Base-by-base conservation (phyloP, 768 basidiomycete genomes). In the Pleurotus sapidus region DNA sequence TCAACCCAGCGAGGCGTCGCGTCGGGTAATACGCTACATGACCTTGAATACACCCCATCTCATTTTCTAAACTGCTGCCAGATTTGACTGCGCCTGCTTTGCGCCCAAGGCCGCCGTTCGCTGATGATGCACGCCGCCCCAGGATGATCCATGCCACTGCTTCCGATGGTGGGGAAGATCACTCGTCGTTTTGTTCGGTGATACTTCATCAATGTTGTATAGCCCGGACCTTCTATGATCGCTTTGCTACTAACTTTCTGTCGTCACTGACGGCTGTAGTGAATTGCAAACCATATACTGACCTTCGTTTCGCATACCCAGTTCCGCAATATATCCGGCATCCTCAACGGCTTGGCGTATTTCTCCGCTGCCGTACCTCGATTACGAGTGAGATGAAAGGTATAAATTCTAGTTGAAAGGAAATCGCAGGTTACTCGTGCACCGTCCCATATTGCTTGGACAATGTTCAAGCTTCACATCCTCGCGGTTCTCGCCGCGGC, bases 381-480 rank as follows among this genome's bases (percentile, higher is more conserved):
- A 34, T 34, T 34, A 34, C 30, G 30, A 34, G 30, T 8, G 30
- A 34, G 30, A 34, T 34, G 30, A 30, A 30, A 34, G 30, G 30
- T 34, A 34, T 34, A 34, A 34, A 11, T 34, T 34, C 30, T 34
- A 9, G 30, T 34, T 4, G 9, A 34, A 34, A 34, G 30, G 9
- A 34, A 34, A 34, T 34, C 30, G 30, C 30, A 34, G 30, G 30
- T 9, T 34, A 34, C 30, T 34, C 11, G 30, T 34, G 30, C 30
- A 11, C 30, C 30, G 30, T 34, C 30, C 30, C 30, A 34, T 8
- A 34, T 11, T 34, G 30, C 30, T 34, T 54, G 51, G 14, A 64
- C 42, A 30, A 77, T 77, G 75, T 60, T 64, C 55, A 70, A 62
- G 55, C 56, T 74, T 39, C 64, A 70, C 24, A 57, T 70, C 25